Evolutionary conservation across 2,329 filamentous ascomycete genomes (phyloP).

Genomic region (Curvularia eragrostidis): DNA sequence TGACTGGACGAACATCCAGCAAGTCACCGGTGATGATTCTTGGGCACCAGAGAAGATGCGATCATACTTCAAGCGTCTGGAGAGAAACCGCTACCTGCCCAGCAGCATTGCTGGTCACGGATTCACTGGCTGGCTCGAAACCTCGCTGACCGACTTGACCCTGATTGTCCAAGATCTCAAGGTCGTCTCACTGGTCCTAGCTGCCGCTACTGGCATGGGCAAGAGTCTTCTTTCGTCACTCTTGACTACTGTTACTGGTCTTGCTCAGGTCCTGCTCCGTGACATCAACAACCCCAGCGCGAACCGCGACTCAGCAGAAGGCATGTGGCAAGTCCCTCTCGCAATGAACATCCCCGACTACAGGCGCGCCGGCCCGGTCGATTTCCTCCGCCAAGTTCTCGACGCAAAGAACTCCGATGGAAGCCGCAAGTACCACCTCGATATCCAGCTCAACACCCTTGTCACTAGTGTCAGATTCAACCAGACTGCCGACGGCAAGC

Average conservation of each 20-base stretch:
- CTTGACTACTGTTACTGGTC: conserved; percentile 52
- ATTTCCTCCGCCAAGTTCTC: conserved; percentile 59
- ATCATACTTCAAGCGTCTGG: conserved; percentile 61
- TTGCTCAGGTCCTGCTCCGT: conserved; percentile 55
- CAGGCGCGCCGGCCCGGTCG: conserved; percentile 60
- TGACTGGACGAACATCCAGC: conserved; percentile 65
- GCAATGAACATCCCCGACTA: conserved; percentile 52
- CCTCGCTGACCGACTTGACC: conserved; percentile 57
- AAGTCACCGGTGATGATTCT: conserved; percentile 64
- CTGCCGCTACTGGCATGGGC: conserved; percentile 60
- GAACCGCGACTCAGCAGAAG: conserved; percentile 55
- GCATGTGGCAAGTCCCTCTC: conserved; percentile 65
- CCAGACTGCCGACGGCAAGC: conserved; percentile 61
- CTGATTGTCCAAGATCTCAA: conserved; percentile 61
- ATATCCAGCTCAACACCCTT: conserved; percentile 65
- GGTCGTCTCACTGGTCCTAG: conserved; percentile 59
- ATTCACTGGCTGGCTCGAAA: conserved; percentile 62
- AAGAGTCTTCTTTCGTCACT: conserved; percentile 41
- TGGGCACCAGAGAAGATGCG: conserved; percentile 68
- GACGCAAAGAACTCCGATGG: conserved; percentile 59
- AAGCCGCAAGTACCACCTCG: conserved; percentile 61
- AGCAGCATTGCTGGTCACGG: conserved; percentile 59
- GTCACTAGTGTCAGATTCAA: conserved; percentile 71
- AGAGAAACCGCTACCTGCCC: conserved; percentile 60
- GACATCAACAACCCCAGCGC: conserved; percentile 59